Base-by-base conservation (phyloP, 352 stramenopile species). In the Globisporangium mamillatum region DNA sequence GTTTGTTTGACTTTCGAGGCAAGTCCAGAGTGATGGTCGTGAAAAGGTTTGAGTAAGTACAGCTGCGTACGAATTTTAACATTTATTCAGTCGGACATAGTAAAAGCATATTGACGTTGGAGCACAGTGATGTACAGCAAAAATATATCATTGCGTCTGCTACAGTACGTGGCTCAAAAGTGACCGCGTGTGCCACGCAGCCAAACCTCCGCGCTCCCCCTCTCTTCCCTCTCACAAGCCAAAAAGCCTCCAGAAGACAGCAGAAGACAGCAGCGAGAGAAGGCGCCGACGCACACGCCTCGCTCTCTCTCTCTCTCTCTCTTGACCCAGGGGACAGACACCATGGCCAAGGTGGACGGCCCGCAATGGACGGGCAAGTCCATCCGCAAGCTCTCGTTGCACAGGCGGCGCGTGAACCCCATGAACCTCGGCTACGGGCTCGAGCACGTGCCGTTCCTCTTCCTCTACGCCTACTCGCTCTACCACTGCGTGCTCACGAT, bases 331-430 rank as follows among this genome's bases (percentile, higher is more conserved):
- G 38, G 38, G 12, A 20, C 38, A 20, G 22, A 54, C 22, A 29
- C 24, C 24, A 41, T 55, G 36, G 20, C 38, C 60, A 84, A 82
- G 55, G 50, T 69, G 22, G 67, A 77, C 24, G 70, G 64, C 48
- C 72, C 77, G 65, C 82, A 82, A 70, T 91, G 83, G 83, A 93
- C 84, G 38, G 84, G 84, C 59, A 82, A 86, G 64, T 89, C 80
- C 52, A 90, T 93, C 63, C 81, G 74, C 63, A 76, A 88, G 74
- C 72, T 93, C 20, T 87, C 80, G 66, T 73, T 93, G 63, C 76
- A 93, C 66, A 70, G 73, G 38, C 81, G 82, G 16, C 83, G 84
- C 27, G 70, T 73, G 36, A 93, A 87, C 62, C 75, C 75, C 12
- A 60, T 88, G 44, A 82, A 87, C 64, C 62, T 85, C 36, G 79